Evolutionary conservation across 306 rosid genomes (phyloP), one percentile per base, ranked within the genome.

Genomic region (Dalbergia oliveri): DNA sequence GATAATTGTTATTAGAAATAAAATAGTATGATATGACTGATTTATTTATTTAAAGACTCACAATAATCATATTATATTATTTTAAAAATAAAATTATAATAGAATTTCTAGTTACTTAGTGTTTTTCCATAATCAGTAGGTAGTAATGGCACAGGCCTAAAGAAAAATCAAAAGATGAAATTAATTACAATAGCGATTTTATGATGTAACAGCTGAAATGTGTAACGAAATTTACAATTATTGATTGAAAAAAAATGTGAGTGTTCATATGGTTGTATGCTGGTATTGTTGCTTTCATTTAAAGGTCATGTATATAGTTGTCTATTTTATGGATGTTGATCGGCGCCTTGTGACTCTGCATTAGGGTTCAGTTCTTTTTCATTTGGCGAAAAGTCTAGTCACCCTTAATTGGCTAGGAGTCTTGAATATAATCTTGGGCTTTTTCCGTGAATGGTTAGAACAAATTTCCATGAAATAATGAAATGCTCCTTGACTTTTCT

Each of bases 281-380:
- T 14, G 26, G 75, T 41, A 12, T 35, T 19, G 66, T 72, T 72
- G 54, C 53, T 72, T 72, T 39, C 14, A 13, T 19, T 7, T 72
- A 18, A 12, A 18, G 0, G 39, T 26, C 31, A 26, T 26, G 31
- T 26, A 26, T 26, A 26, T 2, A 26, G 31, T 26, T 26, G 23
- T 21, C 23, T 21, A 21, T 26, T 26, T 51, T 23, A 10, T 49
- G 9, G 13, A 23, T 54, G 51, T 44, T 19, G 68, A 76, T 50
- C 31, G 0, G 26, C 64, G 74, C 8, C 44, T 11, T 15, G 6
- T 77, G 65, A 19, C 35, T 6, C 16, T n/a, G 37, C 13, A n/a
- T 11, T 26, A 41, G 23, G 67, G 15, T 57, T 67, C 19, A 57
- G 33, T 56, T 21, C 9, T 11, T 39, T 57, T 51, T 11, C 11